Conservation (phyloP, 2,329 filamentous ascomycete genomes). For the Monosporascus ibericus region DNA sequence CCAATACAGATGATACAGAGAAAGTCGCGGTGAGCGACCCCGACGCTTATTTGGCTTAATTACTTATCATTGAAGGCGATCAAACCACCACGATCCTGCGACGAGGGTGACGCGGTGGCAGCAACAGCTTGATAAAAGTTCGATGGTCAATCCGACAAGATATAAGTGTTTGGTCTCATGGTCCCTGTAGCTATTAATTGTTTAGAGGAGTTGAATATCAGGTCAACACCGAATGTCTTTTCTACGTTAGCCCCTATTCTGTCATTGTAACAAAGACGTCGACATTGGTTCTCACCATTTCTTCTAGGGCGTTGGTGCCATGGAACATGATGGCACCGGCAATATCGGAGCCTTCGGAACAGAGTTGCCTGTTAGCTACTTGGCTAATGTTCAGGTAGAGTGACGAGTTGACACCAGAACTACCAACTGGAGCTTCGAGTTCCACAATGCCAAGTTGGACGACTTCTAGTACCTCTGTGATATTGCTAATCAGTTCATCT, state of each 20-base stretch:
- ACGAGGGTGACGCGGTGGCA: conserved; percentile 35
- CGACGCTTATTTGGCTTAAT: not conserved
- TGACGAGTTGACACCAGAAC: conserved; percentile 25
- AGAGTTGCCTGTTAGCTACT: conserved; percentile 25
- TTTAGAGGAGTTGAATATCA: conserved; percentile 45
- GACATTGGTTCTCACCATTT: conserved; percentile 29
- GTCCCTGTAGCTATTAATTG: conserved; percentile 46
- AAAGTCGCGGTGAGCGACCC: not conserved
- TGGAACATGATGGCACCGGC: conserved; percentile 27
- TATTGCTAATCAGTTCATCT: conserved; percentile 22
- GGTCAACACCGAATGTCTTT: conserved; percentile 44
- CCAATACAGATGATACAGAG: not conserved
- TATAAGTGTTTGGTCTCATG: conserved; percentile 48
- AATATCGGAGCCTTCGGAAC: conserved; percentile 24
- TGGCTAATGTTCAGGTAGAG: conserved; percentile 27
- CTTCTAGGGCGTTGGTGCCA: conserved; percentile 55
- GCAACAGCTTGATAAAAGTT: conserved; percentile 48
- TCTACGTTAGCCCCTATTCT: not conserved
- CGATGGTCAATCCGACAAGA: conserved; percentile 47
- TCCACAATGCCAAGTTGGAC: conserved; percentile 24
- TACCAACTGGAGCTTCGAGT: conserved; percentile 21
- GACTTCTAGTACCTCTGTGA: conserved; percentile 24
- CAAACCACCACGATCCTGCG: conserved; percentile 39
- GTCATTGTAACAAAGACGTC: not conserved
- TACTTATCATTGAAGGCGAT: conserved; percentile 42